Conservation (phyloP, 495 filamentous ascomycete species). For the Stereocaulon alpinum region DNA sequence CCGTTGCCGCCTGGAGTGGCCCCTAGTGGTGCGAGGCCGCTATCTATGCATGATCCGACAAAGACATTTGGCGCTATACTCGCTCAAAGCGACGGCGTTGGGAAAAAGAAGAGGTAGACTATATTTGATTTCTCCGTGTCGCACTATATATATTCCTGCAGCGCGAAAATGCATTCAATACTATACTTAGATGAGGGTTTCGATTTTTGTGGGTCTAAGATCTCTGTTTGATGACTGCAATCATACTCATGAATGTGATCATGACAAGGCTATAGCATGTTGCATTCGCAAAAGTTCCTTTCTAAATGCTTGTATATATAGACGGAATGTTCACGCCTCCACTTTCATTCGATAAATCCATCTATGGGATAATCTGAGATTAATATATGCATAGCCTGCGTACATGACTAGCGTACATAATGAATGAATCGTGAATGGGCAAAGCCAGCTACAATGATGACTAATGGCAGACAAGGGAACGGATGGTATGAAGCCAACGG, state of each 20-base stretch:
- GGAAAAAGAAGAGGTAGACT: slow-evolving; percentile 30
- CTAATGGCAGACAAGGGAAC: not conserved
- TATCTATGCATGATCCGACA: slow-evolving; percentile 37
- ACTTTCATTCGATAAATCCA: not conserved
- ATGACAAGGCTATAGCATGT: not conserved
- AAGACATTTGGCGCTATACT: slow-evolving; percentile 46
- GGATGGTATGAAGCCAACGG: not conserved
- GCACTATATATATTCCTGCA: not conserved
- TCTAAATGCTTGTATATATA: not conserved
- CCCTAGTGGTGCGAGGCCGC: slow-evolving; percentile 34
- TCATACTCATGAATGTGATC: no score
- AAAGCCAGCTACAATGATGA: not conserved
- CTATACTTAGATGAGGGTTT: not conserved
- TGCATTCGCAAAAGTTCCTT: not conserved
- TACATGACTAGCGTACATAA: not conserved
- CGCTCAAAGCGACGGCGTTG: slow-evolving; percentile 36
- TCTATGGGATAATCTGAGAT: not conserved
- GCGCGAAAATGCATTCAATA: not conserved
- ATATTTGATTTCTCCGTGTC: not conserved
- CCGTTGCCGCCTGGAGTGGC: slow-evolving; percentile 42
- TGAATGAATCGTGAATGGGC: no score
- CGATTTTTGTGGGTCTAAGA: no score
- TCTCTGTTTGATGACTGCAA: no score
- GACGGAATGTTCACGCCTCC: not conserved
- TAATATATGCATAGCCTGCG: not conserved